A percentile compares a stretch with the other conserved stretches of the same genome.
Evolutionary conservation across 176 grass and related monocot genomes (phyloP).

Genomic region (Aegilops umbellulata): DNA sequence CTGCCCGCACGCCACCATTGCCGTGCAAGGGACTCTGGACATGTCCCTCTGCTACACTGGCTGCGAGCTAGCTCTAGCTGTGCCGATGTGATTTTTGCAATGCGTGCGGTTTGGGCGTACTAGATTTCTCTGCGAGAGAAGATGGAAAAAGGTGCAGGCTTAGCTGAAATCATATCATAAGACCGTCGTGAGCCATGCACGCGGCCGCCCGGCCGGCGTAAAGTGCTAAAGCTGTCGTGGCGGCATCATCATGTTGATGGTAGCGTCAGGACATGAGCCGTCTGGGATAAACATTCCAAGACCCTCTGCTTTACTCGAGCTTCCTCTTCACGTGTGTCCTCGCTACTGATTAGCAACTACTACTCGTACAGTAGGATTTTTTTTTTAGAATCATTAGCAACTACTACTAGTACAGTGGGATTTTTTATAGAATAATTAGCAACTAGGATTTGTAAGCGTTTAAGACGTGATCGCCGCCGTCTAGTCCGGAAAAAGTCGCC

Average conservation of each 20-base stretch:
- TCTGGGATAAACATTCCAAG: neutral
- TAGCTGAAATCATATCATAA: slow-evolving; percentile 14
- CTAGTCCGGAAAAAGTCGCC: neutral
- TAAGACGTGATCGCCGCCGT: neutral
- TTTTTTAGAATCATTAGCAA: no score
- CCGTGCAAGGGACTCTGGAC: neutral
- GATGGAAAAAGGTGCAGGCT: neutral
- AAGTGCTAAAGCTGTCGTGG: neutral
- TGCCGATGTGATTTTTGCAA: neutral
- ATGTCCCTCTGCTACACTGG: no score
- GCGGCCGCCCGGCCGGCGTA: no score
- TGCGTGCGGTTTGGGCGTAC: neutral
- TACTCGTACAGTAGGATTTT: no score
- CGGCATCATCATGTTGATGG: neutral
- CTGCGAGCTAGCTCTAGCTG: slow-evolving; percentile 4
- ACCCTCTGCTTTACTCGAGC: neutral
- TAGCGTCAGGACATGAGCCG: neutral
- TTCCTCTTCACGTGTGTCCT: neutral
- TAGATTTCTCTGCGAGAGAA: neutral
- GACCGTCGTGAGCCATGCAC: neutral
- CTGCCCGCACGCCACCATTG: neutral
- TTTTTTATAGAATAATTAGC: neutral
- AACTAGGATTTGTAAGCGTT: neutral
- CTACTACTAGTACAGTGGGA: no score
- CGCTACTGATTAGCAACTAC: neutral